A percentile compares a stretch with the other conserved stretches of the same genome.
phyloP scores from a whole-genome alignment of 2,329 filamentous ascomycete genomes.

The Thermoascus crustaceus region DNA sequence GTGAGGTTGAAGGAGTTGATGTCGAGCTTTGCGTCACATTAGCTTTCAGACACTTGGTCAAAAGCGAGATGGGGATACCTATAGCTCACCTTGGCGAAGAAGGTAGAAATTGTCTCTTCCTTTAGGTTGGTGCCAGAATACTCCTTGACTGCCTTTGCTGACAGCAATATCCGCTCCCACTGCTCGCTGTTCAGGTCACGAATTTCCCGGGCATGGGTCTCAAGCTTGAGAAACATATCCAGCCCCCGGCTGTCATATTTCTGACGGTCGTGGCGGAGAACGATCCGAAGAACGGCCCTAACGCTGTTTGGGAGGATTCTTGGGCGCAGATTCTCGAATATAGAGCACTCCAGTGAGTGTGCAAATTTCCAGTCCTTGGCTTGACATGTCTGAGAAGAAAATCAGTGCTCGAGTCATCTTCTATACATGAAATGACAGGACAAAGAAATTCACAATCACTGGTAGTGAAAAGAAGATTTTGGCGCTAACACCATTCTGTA shows the following conservation, averaged over 20 bases:
- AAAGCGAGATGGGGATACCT: neutral
- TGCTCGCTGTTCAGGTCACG: constrained; percentile 29
- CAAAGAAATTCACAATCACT: neutral
- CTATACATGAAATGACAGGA: no score
- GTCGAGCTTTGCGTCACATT: constrained; percentile 36
- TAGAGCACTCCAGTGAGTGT: constrained; percentile 54
- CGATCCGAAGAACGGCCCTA: constrained; percentile 47
- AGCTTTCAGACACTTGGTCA: neutral
- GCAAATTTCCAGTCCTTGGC: constrained; percentile 49
- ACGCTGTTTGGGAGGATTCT: constrained; percentile 47
- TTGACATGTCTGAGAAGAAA: constrained; percentile 46
- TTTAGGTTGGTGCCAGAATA: constrained; percentile 43
- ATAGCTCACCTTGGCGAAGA: constrained; percentile 39
- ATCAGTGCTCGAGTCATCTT: no score
- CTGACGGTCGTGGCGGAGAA: constrained; percentile 35
- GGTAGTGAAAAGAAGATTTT: no score
- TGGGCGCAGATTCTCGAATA: constrained; percentile 40
- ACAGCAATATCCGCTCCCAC: constrained; percentile 44
- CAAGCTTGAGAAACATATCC: constrained; percentile 36
- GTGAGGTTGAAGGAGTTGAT: constrained; percentile 53
- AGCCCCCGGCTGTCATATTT: constrained; percentile 32
- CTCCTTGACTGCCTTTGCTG: constrained; percentile 46
- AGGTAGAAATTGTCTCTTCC: constrained; percentile 34
- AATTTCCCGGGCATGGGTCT: constrained; percentile 45
- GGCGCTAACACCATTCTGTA: no score